Base-by-base conservation (phyloP, 2,329 filamentous ascomycete genomes). In the Ceratocystis papillata region DNA sequence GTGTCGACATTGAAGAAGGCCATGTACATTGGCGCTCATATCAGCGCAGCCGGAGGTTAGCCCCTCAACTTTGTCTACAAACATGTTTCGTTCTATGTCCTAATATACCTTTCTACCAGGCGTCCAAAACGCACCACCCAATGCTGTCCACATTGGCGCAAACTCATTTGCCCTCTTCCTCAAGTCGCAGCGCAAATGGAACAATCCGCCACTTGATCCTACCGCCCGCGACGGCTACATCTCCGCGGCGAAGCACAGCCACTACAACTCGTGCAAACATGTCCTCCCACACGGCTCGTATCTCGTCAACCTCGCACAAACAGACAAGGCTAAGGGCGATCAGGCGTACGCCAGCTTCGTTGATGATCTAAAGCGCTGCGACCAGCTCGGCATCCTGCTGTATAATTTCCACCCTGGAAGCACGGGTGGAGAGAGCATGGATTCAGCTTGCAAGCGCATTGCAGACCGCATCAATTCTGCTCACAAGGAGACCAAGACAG, bases 341-440 rank as follows among this genome's bases (percentile, higher is more conserved):
- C 91, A 97, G 77, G 92, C 92, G 0, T 96, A 96, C 73, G 81
- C 79, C 48, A 84, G 85, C 67, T 99, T 99, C 75, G 73, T 96
- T 17, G 92, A 99, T 71, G 94, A 99, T 74, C 80, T 99, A 1
- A 78, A 83, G 63, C 85, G 94, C 8, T 97, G 94, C 75, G 89
- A 96, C 72, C 80, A 82, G 59, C 83, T 99, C 0, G 90, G 91
- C 1, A 96, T 99, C 72, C 81, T 78, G 69, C 81, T 96, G n/a
- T 99, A 97, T 79, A 99, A 99, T 76, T 97, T 99, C 77, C 94
- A 99, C 73, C 94, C 94, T 0, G 94, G 94, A 22, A 92, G 87
- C 67, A 87, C 87, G 1, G 88, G 87, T 66, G 63, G 63, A 30
- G 85, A 87, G 60, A 79, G 82, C 2, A 83, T 87, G 45, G 78